Evolutionary conservation across 345 rosid genomes (phyloP), one percentile per base, ranked within the genome.

Genomic region (Corchorus olitorius): DNA sequence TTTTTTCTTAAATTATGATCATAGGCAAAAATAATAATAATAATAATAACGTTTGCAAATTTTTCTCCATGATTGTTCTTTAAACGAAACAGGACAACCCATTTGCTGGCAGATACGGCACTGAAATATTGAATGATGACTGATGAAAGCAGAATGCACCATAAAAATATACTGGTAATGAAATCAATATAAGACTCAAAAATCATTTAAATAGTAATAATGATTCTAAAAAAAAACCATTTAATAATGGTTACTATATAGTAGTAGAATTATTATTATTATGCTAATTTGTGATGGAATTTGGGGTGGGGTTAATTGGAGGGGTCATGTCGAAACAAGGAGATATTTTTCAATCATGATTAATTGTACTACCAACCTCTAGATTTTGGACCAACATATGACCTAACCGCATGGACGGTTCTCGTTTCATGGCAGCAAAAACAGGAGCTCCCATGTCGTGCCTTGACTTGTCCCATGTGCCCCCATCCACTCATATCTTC

Each of bases 321-420:
- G 35, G 35, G 53, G 13, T 4, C 78, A 52, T 34, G 71, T 67
- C 52, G 74, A 14, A 70, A 73, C 82, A 73, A 60, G 77, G 1
- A 17, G 76, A 74, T 75, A 20, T 15, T 5, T 15, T 5, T 70
- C 75, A 70, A 75, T 73, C 67, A 54, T 3, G 61, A 55, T n/a
- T n/a, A n/a, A 16, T 27, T 20, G 12, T 46, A 0, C 58, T 5
- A 1, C 8, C 33, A 14, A 45, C 61, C 12, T 27, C 67, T 22
- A 16, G 46, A 54, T 55, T 53, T 4, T 16, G 74, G 61, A 72
- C 75, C 59, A 56, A 17, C 13, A 3, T 20, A 8, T 12, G 48
- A 62, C 83, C 77, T 5, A 77, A 75, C 34, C 53, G 14, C 41
- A 49, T 76, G 82, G 77, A 81, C 87, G 87, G 80, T 59, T 75